phyloP scores from a whole-genome alignment of 371 early-diverging fungal species.

The Lichtheimia ramosa region DNA sequence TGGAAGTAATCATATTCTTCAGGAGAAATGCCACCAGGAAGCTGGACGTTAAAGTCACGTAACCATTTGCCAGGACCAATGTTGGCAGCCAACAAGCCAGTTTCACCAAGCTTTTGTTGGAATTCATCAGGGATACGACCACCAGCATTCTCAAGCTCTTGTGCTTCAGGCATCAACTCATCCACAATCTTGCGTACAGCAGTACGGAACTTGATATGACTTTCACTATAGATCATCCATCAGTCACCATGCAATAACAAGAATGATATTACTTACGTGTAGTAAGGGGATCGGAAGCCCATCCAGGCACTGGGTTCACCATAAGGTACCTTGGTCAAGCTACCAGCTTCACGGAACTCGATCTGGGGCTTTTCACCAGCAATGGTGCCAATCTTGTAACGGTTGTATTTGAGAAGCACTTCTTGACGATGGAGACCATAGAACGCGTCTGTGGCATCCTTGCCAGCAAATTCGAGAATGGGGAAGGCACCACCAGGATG shows the following conservation, averaged over 20 bases:
- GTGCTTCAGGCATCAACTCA: slow-evolving; percentile 41
- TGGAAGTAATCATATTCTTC: slow-evolving; percentile 73
- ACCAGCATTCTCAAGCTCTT: slow-evolving; percentile 40
- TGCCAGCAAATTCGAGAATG: slow-evolving; percentile 53
- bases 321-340: slow-evolving; percentile 58
- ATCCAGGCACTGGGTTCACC: slow-evolving; percentile 51
- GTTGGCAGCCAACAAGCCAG: slow-evolving; percentile 31
- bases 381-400: slow-evolving; percentile 57
- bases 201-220: slow-evolving; percentile 50
- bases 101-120: slow-evolving; percentile 41
- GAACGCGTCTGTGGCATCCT: slow-evolving; percentile 37
- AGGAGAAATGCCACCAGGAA: slow-evolving; percentile 52
- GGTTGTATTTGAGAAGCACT: slow-evolving; percentile 49
- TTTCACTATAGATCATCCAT: slow-evolving; percentile 26
- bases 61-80: slow-evolving; percentile 50
- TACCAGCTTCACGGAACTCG: slow-evolving; percentile 29
- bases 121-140: slow-evolving; percentile 44
- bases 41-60: slow-evolving; percentile 15
- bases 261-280: slow-evolving; percentile 43
- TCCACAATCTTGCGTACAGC: slow-evolving; percentile 41
- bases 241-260: slow-evolving; percentile 1
- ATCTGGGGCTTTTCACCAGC: slow-evolving; percentile 36
- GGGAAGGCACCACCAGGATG: slow-evolving; percentile 91
- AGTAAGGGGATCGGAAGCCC: slow-evolving; percentile 62
- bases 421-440: slow-evolving; percentile 73